A percentile compares a stretch with the other conserved stretches of the same genome.
phyloP scores from a whole-genome alignment of 176 grass and related monocot genomes.

The Canna indica region DNA sequence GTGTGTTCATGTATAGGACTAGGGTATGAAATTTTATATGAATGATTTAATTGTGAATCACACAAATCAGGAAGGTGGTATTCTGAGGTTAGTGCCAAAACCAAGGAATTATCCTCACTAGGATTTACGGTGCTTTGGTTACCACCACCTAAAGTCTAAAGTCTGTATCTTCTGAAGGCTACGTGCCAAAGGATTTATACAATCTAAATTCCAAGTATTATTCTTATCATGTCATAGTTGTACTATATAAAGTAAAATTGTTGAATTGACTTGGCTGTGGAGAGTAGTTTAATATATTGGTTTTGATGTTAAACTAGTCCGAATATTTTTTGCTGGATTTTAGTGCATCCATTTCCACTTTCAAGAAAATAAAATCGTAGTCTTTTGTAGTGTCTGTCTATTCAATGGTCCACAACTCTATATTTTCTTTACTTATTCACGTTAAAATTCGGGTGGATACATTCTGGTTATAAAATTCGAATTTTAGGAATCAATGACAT shows the following conservation, averaged over 20 bases:
- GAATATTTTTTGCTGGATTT: not conserved
- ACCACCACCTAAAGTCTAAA: constrained; percentile 94
- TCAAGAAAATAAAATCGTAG: not conserved
- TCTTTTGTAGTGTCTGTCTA: not conserved
- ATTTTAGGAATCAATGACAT: not conserved
- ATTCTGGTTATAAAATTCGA: not conserved
- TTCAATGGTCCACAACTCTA: not conserved
- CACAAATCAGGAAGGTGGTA: constrained; percentile 96
- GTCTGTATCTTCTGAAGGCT: constrained; percentile 96
- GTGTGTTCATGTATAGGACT: constrained; percentile 64
- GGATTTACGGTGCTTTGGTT: constrained; percentile 89
- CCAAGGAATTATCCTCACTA: constrained; percentile 52
- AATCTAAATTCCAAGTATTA: constrained; percentile 84
- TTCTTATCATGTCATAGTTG: not conserved
- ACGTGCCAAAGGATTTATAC: constrained; percentile 99
- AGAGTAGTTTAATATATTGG: not conserved
- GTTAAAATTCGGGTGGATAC: not conserved
- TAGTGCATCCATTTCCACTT: not conserved
- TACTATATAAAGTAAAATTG: not conserved
- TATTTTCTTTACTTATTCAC: not conserved
- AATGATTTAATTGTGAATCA: constrained; percentile 98
- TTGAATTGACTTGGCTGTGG: not conserved
- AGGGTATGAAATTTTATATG: constrained; percentile 83
- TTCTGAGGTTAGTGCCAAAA: constrained; percentile 69
- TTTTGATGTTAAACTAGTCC: not conserved